Base-by-base conservation (phyloP, 331 rosid species). In the Dryas integrifolia region DNA sequence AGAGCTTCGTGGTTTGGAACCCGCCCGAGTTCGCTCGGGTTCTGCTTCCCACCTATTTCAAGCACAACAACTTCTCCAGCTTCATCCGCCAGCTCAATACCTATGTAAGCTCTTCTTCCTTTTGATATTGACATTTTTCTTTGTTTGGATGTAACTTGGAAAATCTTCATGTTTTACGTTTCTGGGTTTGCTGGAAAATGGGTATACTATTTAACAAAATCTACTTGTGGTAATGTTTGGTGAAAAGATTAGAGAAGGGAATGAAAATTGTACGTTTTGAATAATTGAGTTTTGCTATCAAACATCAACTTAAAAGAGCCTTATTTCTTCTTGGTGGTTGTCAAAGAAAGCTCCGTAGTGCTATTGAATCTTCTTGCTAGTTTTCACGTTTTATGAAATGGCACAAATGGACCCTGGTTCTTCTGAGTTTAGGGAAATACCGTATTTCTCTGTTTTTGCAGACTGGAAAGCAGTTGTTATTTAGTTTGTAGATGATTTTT, bases 41-140 rank as follows among this genome's bases (percentile, higher is more conserved):
- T 63, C 92, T 91, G 53, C 96, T 91, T 10, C 92, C 91, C 0
- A 80, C 84, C 43, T 89, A 76, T 73, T 92, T 91, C 92, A 89
- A 85, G 80, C 97, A 91, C 82, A 87, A 78, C 75, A 91, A 89
- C 73, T 91, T 91, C 85, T 87, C 92, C 66, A 89, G 92, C 86
- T 91, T 91, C 90, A 91, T 89, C 65, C 96, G 96, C 16, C 97
- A 89, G 79, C 96, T 91, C 70, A 91, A 89, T 73, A 91, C 92
- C 65, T 91, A 91, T 58, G 92, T 88, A 13, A 83, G 92, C 18
- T 78, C n/a, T 41, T n/a, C 5, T 24, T 26, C 15, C 5, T 9
- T 6, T 26, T n/a, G 7, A 30, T 30, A 30, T 18, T 55, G 11
- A 30, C 35, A 30, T 30, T 56, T 40, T 65, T 16, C 9, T 12